Evolutionary conservation across 2,329 filamentous ascomycete species (phyloP).

Genomic region (Colletotrichum orchidophilum): DNA sequence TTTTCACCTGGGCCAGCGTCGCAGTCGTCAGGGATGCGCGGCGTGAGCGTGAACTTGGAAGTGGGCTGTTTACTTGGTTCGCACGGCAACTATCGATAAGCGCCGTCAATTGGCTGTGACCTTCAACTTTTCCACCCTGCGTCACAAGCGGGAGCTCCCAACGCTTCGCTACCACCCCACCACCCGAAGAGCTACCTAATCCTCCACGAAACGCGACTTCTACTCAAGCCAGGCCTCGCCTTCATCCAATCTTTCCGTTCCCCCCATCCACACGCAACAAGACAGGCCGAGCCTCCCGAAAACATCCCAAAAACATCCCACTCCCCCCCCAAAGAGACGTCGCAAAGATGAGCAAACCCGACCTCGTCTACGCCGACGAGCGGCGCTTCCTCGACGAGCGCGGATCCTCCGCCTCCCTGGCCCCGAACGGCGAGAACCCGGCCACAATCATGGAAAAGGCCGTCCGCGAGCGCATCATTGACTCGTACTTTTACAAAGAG

Average conservation of each 20-base stretch:
- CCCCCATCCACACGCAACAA: slow-evolving; percentile 10
- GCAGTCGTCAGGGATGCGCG: slow-evolving; percentile 13
- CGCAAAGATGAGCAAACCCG: slow-evolving; percentile 48
- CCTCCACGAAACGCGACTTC: neutral
- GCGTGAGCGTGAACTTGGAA: slow-evolving; percentile 10
- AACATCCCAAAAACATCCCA: slow-evolving; percentile 13
- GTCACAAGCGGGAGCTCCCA: slow-evolving; percentile 2
- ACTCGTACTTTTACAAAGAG: slow-evolving; percentile 98
- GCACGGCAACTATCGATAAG: slow-evolving; percentile 57
- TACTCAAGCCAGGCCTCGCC: slow-evolving; percentile 20
- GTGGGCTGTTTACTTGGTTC: slow-evolving; percentile 43
- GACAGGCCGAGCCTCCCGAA: slow-evolving; percentile 13
- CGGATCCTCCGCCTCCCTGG: slow-evolving; percentile 78
- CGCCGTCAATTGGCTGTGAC: slow-evolving; percentile 26
- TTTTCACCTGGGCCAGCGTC: slow-evolving; percentile 4
- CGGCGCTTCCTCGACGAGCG: slow-evolving; percentile 88
- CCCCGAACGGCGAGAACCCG: slow-evolving; percentile 89
- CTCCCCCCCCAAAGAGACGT: slow-evolving; percentile 5
- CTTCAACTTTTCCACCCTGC: slow-evolving; percentile 19
- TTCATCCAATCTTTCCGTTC: slow-evolving; percentile 2
- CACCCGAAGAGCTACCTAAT: neutral
- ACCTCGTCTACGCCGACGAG: slow-evolving; percentile 81
- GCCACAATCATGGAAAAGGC: slow-evolving; percentile 97
- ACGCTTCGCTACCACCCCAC: neutral
- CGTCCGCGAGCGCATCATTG: slow-evolving; percentile 93